Conservation (phyloP, 2,329 filamentous ascomycete genomes). For the Talaromyces sp. region DNA sequence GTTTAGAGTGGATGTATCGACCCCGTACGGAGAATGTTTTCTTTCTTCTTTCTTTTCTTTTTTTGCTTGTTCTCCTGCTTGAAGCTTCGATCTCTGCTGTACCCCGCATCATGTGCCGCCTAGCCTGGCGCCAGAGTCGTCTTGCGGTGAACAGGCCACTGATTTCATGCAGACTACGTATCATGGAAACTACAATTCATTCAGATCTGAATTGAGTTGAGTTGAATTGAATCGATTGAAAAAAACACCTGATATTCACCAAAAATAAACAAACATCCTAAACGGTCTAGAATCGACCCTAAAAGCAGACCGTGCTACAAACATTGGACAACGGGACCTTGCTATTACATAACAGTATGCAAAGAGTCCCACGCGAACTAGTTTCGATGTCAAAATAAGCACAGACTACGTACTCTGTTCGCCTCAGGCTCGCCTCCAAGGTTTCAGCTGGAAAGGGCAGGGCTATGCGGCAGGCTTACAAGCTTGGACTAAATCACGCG, state of each 20-base stretch:
- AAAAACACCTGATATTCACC: neutral
- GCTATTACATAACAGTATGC: constrained; percentile 16
- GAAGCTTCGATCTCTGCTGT: constrained; percentile 16
- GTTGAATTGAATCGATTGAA: neutral
- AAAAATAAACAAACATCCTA: constrained; percentile 7
- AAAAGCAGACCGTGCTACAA: constrained; percentile 1
- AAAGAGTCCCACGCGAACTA: neutral
- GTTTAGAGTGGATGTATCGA: neutral
- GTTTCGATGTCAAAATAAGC: constrained; percentile 5
- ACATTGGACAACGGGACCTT: constrained; percentile 5
- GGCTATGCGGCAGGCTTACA: constrained; percentile 1
- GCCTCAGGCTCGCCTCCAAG: too few species aligned
- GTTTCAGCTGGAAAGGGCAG: constrained; percentile 10
- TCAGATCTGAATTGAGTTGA: neutral
- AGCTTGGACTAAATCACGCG: neutral
- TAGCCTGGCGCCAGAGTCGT: neutral
- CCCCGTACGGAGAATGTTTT: neutral
- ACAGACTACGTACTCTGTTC: too few species aligned
- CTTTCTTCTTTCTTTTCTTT: neutral
- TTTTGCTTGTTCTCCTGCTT: neutral
- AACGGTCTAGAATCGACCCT: constrained; percentile 7
- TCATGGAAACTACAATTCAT: too few species aligned
- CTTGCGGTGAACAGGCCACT: constrained; percentile 3
- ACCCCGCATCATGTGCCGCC: constrained; percentile 17
- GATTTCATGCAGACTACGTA: neutral